phyloP scores from a whole-genome alignment of 2,329 filamentous ascomycete species.

The Exophiala viscosa region DNA sequence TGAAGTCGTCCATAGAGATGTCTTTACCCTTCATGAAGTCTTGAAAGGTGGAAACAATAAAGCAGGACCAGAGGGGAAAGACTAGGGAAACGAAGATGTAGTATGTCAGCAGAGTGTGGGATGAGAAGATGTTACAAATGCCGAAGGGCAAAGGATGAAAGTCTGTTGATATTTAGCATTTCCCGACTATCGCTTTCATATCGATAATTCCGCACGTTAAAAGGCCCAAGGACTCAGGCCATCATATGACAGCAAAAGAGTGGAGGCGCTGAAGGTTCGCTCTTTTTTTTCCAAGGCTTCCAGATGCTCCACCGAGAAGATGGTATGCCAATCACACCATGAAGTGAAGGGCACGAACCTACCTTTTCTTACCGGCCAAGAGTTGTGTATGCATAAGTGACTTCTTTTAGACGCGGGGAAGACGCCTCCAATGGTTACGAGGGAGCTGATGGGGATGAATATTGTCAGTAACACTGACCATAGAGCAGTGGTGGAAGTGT shows the following conservation, averaged over 20 bases:
- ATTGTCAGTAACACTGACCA: conserved; percentile 6
- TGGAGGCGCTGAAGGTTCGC: background rate
- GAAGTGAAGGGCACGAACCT: background rate
- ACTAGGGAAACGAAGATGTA: too few relatives aligned
- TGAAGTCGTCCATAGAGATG: conserved; percentile 10
- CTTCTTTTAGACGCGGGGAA: conserved; percentile 3
- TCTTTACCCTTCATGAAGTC: too few relatives aligned
- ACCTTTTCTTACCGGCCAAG: background rate
- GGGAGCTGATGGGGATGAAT: conserved; percentile 2
- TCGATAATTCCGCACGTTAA: background rate
- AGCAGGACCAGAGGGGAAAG: too few relatives aligned
- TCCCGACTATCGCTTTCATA: background rate
- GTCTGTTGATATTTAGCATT: background rate
- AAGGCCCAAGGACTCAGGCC: background rate
- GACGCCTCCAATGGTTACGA: background rate
- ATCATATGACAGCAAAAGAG: background rate
- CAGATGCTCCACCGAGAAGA: background rate
- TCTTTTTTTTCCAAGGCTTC: too few relatives aligned
- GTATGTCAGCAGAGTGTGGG: too few relatives aligned
- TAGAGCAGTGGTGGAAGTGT: conserved; percentile 1
- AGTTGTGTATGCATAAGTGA: background rate
- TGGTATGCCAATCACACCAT: background rate
- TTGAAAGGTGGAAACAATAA: too few relatives aligned
- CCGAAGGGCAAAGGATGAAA: background rate
- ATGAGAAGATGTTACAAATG: background rate